Evolutionary conservation across 345 rosid species (phyloP).

Genomic region (Limnanthes douglasii): DNA sequence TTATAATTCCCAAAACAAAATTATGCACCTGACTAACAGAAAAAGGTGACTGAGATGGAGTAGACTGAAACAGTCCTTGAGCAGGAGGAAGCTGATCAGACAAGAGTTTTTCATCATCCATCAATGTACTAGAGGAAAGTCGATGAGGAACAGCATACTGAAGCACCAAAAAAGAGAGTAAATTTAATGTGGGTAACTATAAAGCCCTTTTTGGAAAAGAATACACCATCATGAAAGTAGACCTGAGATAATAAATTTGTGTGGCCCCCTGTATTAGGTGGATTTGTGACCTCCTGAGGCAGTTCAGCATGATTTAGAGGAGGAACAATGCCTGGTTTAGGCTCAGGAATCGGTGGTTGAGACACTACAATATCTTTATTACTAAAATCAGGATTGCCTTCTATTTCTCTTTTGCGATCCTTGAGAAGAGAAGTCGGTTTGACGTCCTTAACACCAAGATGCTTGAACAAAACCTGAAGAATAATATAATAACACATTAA

Average conservation of each 20-base stretch:
- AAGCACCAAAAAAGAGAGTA: conserved; percentile 9
- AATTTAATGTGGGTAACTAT: neutral
- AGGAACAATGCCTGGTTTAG: conserved; percentile 48
- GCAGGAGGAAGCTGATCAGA: conserved; percentile 76
- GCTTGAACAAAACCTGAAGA: neutral
- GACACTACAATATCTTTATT: conserved; percentile 72
- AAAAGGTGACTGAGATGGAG: conserved; percentile 58
- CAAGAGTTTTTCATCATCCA: conserved; percentile 81
- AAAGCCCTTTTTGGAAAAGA: neutral
- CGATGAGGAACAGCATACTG: conserved; percentile 64
- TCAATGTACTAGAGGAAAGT: conserved; percentile 38
- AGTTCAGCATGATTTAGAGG: conserved; percentile 57
- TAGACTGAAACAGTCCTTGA: conserved; percentile 69
- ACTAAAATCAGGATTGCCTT: conserved; percentile 96
- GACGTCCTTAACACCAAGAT: conserved; percentile 45
- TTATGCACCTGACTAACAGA: conserved; percentile 46
- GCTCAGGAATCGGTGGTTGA: conserved; percentile 58
- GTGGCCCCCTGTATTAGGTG: conserved; percentile 51
- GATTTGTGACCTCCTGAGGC: conserved; percentile 47
- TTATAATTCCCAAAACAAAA: neutral
- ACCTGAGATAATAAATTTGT: conserved; percentile 74
- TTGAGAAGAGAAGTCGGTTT: conserved; percentile 77
- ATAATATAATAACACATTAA: no score
- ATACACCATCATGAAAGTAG: conserved; percentile 8
- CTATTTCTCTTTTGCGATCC: conserved; percentile 83